These are phyloP conservation scores for Russula sp. DNA, from an alignment of 768 basidiomycete species.

Conservation along the genomic window DNA sequence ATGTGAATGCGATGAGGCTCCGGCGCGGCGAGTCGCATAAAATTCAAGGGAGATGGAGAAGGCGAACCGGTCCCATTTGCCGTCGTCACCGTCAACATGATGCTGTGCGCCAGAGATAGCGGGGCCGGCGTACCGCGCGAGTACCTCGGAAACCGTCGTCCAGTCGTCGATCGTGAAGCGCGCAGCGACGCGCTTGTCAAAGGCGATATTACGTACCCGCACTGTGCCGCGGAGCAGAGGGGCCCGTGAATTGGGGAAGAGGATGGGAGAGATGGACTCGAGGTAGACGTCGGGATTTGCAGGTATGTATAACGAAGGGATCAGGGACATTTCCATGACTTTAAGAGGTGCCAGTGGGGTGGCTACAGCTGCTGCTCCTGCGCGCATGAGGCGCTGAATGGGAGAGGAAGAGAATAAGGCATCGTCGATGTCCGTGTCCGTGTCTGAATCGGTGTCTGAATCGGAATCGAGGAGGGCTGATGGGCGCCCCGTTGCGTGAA, in stretches of 20 bases:
- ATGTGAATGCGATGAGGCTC: neutral
- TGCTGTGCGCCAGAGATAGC: neutral
- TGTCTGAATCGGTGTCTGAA: slow-evolving; percentile 15
- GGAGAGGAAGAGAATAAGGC: no score
- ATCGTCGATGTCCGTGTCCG: neutral
- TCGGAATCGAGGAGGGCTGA: slow-evolving; percentile 5
- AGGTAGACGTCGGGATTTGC: slow-evolving; percentile 1
- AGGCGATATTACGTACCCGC: slow-evolving; percentile 47
- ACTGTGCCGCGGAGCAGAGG: slow-evolving; percentile 41
- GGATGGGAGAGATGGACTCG: slow-evolving; percentile 8
- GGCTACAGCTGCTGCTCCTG: neutral
- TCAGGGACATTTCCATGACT: neutral
- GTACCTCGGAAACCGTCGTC: slow-evolving; percentile 50
- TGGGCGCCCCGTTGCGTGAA: slow-evolving; percentile 13
- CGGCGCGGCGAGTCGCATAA: neutral
- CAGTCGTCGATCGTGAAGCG: slow-evolving; percentile 53
- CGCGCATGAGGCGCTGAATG: neutral
- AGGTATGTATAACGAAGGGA: slow-evolving; percentile 10
- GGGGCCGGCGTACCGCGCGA: neutral
- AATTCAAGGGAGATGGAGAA: slow-evolving; percentile 13
- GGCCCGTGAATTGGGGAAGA: neutral
- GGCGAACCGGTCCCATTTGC: slow-evolving; percentile 17
- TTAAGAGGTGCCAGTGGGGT: neutral
- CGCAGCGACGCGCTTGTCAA: slow-evolving; percentile 46
- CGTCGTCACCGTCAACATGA: neutral